Evolutionary conservation across 495 filamentous ascomycete genomes (phyloP).

Genomic region (Aspergillus coremiiformis): DNA sequence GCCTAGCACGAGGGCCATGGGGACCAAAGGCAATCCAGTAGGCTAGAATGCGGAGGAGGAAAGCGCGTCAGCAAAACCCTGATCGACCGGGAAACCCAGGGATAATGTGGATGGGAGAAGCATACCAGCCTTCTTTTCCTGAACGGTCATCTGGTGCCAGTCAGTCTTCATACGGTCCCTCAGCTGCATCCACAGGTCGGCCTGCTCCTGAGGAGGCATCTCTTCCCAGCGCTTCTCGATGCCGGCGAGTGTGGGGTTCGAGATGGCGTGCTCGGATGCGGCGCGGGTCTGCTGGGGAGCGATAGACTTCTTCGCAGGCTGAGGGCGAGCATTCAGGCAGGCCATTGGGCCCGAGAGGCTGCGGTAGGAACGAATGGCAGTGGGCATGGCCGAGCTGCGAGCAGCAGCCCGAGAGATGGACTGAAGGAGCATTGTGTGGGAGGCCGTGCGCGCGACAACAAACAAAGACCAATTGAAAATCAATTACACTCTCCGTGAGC

Average conservation of each 20-base stretch:
- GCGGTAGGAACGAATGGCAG: conserved; percentile 32
- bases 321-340: conserved; percentile 29
- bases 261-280: conserved; percentile 78
- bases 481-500: conserved; percentile 13
- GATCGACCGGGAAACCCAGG: conserved; percentile 1
- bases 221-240: conserved; percentile 99
- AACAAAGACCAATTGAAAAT: conserved; percentile 26
- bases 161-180: conserved; percentile 96
- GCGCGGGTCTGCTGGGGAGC: conserved; percentile 52
- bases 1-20: conserved; percentile 77
- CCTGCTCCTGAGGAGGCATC: conserved; percentile 97
- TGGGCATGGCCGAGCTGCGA: conserved; percentile 37
- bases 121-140: conserved; percentile 99
- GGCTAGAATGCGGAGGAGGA: conserved; percentile 46
- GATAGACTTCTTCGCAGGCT: conserved; percentile 22
- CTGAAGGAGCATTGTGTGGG: conserved; percentile 44
- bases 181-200: conserved; percentile 96
- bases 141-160: conserved; percentile 87
- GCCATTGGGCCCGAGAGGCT: conserved; percentile 27
- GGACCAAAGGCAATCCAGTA: conserved; percentile 98
- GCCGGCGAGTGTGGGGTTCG: conserved; percentile 92
- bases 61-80: conserved; percentile 18
- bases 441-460: conserved; percentile 27
- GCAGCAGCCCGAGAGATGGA: conserved; percentile 39
- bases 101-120: conserved; percentile 16